A percentile compares a stretch with the other conserved stretches of the same genome.
Evolutionary conservation across 257 asterid species (phyloP).

Genomic region (Capsicum chinense): DNA sequence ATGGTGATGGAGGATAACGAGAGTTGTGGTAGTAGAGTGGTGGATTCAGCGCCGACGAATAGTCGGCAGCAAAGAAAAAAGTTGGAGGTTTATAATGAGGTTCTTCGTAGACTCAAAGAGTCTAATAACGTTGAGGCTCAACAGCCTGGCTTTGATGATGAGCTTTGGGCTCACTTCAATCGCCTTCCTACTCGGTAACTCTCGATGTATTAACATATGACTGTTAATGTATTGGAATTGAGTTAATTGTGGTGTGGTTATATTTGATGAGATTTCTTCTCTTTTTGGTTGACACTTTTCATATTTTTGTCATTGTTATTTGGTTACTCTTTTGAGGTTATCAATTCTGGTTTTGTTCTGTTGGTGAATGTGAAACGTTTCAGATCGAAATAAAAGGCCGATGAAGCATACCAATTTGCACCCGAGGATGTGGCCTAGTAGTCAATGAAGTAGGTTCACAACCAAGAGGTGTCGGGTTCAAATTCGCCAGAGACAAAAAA

Average conservation of each 20-base stretch:
- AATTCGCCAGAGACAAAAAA: too few relatives aligned
- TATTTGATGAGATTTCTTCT: neutral
- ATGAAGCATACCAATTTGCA: neutral
- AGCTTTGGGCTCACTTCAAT: slow-evolving; percentile 91
- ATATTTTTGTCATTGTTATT: neutral
- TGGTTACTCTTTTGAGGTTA: neutral
- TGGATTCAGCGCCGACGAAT: slow-evolving; percentile 41
- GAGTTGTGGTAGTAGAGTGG: slow-evolving; percentile 58
- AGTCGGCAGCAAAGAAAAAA: slow-evolving; percentile 62
- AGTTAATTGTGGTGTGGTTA: neutral
- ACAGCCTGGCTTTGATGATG: slow-evolving; percentile 78
- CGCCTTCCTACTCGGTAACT: slow-evolving; percentile 85
- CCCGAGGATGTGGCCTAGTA: too few relatives aligned
- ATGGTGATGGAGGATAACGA: slow-evolving; percentile 92
- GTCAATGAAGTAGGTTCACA: too few relatives aligned
- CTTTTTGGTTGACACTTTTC: neutral
- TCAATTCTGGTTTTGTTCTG: too few relatives aligned
- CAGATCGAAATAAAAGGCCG: neutral
- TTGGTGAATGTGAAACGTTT: neutral
- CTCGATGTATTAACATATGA: neutral
- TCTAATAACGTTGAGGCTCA: slow-evolving; percentile 67
- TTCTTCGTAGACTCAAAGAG: slow-evolving; percentile 79
- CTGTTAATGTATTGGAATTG: neutral
- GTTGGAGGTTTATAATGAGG: slow-evolving; percentile 88
- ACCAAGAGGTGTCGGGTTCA: too few relatives aligned